phyloP scores from a whole-genome alignment of 257 asterid species.

The Nicotiana paniculata region DNA sequence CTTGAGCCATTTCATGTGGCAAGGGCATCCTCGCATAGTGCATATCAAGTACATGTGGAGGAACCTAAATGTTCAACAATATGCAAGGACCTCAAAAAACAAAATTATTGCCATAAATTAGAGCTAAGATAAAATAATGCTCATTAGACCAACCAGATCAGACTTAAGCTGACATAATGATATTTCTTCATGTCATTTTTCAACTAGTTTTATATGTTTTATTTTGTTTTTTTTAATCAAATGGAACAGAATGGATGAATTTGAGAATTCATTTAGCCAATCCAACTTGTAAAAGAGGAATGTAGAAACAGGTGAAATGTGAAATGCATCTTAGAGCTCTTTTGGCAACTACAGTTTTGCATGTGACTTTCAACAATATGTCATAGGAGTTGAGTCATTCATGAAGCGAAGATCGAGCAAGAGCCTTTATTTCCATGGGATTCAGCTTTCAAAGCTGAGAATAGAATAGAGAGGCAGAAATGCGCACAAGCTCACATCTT shows the following conservation, averaged over 20 bases:
- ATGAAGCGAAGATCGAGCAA: background rate
- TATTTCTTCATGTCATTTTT: background rate
- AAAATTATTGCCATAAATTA: background rate
- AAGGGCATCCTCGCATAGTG: constrained; percentile 75
- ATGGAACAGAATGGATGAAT: no score
- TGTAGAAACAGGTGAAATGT: background rate
- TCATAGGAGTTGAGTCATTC: background rate
- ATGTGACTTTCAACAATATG: background rate
- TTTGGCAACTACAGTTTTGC: no score
- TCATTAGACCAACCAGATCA: background rate
- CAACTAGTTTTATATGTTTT: background rate
- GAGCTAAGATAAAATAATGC: background rate
- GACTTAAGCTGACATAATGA: background rate
- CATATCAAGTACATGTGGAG: constrained; percentile 53
- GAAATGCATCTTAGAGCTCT: background rate
- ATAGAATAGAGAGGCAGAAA: background rate
- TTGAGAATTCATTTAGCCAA: background rate
- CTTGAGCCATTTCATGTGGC: constrained; percentile 80
- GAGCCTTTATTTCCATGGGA: background rate
- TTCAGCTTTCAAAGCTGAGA: background rate
- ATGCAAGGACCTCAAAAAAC: background rate
- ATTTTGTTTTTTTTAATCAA: background rate
- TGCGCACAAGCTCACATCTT: background rate
- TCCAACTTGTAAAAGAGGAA: background rate
- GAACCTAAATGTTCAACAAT: constrained; percentile 36